These are phyloP conservation scores for Pseudotsuga menziesii DNA, from an alignment of 75 land plant genomes.

Conservation along the genomic window DNA sequence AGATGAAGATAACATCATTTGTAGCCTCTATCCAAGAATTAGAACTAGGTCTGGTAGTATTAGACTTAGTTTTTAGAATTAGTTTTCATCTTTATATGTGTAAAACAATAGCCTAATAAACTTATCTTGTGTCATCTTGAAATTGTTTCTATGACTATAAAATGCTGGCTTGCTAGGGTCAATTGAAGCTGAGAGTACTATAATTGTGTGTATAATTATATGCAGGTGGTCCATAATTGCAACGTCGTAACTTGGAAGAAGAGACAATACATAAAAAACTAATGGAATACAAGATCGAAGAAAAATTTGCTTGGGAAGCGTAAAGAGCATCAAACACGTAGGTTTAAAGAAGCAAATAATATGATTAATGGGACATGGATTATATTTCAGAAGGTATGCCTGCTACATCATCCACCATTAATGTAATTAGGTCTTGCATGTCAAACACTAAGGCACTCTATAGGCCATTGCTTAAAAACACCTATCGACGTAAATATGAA, in stretches of 20 bases:
- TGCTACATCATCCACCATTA: slow-evolving; percentile 1
- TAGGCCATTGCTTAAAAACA: background rate
- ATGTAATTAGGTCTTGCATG: slow-evolving; percentile 1
- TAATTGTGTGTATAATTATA: background rate
- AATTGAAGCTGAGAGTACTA: too few relatives aligned
- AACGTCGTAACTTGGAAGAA: slow-evolving; percentile 8
- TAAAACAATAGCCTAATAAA: too few relatives aligned
- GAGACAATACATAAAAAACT: slow-evolving; percentile 13
- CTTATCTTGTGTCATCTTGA: too few relatives aligned
- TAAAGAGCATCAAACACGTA: slow-evolving; percentile 4
- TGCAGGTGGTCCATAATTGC: slow-evolving; percentile 16
- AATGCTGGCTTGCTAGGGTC: background rate
- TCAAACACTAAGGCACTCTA: slow-evolving; percentile 1
- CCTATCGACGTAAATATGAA: too few relatives aligned
- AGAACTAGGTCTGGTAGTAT: slow-evolving; percentile 29
- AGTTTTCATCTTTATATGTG: background rate
- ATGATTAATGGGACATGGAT: background rate
- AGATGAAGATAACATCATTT: slow-evolving; percentile 37
- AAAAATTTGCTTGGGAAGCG: slow-evolving; percentile 9
- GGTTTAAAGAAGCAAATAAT: slow-evolving; percentile 6
- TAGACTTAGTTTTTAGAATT: background rate
- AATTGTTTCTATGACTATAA: background rate
- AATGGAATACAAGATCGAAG: slow-evolving; percentile 13
- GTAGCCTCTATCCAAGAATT: slow-evolving; percentile 23
- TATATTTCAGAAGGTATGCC: slow-evolving; percentile 9